These are phyloP conservation scores for Auxenochlorella pyrenoidosa DNA, from an alignment of 139 green algal genomes.

Conservation along the genomic window DNA sequence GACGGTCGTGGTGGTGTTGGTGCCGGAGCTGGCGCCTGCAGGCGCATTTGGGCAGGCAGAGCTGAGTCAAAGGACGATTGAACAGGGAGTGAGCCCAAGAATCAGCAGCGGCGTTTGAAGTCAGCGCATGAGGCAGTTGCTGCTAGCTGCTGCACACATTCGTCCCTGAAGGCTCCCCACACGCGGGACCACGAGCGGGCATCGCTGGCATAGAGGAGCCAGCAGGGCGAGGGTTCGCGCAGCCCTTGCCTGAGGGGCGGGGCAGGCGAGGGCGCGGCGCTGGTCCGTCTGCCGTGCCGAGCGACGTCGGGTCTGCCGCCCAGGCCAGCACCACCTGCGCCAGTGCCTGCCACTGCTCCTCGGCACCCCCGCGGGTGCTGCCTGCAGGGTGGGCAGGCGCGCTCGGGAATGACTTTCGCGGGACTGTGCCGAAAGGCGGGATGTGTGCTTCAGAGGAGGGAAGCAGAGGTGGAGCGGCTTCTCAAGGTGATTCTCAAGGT, in stretches of 20 bases:
- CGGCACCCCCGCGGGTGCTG: conserved; percentile 21
- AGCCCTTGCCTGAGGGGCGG: not conserved
- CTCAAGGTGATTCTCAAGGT: no score
- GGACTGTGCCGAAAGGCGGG: not conserved
- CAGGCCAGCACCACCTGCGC: conserved; percentile 47
- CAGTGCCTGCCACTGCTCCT: conserved; percentile 43
- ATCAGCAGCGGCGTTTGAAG: not conserved
- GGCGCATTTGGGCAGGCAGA: not conserved
- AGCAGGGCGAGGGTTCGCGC: not conserved
- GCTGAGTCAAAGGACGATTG: not conserved
- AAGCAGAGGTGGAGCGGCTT: no score
- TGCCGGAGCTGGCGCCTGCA: conserved; percentile 29
- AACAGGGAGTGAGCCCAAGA: no score
- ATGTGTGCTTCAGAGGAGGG: not conserved
- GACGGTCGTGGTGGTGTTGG: not conserved
- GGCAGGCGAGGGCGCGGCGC: not conserved
- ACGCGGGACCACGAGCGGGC: no score
- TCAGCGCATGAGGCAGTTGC: not conserved
- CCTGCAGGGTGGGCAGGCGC: conserved; percentile 10
- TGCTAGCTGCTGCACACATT: not conserved
- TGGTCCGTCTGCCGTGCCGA: not conserved
- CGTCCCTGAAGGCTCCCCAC: no score
- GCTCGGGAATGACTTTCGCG: not conserved
- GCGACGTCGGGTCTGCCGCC: conserved; percentile 39
- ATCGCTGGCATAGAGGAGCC: not conserved